Evolutionary conservation across 169 alveolate genomes (phyloP).

Genomic region (Eimeria acervulina): DNA sequence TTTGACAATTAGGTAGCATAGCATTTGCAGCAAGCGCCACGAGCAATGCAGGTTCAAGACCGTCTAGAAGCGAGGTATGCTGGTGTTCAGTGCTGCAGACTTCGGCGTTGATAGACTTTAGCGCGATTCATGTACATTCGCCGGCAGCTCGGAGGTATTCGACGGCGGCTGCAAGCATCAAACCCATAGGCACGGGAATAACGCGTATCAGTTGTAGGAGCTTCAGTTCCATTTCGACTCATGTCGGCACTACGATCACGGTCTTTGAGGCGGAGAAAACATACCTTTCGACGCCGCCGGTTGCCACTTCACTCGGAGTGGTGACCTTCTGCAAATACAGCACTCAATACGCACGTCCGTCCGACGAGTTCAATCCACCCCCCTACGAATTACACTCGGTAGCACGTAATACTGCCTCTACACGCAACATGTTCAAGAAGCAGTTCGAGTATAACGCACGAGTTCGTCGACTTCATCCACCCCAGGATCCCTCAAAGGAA

Average conservation of each 20-base stretch:
- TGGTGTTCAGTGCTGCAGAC: not conserved
- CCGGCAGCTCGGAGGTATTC: not conserved
- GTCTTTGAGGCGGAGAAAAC: not conserved
- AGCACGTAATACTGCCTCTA: not conserved
- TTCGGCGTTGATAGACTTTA: slow-evolving; percentile 71
- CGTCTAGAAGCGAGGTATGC: not conserved
- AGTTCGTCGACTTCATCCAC: slow-evolving; percentile 34
- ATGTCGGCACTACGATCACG: not conserved
- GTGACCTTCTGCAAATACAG: slow-evolving; percentile 41
- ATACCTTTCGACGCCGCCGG: slow-evolving; percentile 7
- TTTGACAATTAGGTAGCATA: not conserved
- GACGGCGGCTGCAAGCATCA: slow-evolving; percentile 75
- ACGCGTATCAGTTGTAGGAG: not conserved
- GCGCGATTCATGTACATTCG: slow-evolving; percentile 76
- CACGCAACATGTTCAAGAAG: not conserved
- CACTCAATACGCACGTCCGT: not conserved
- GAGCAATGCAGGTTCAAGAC: not conserved
- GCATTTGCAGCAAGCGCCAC: not conserved
- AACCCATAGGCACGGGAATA: too few species aligned
- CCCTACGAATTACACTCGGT: not conserved
- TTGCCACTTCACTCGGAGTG: not conserved
- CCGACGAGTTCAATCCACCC: not conserved
- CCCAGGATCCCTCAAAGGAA: slow-evolving; percentile 21
- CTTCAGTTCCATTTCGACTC: not conserved
- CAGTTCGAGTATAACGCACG: not conserved